Base-by-base conservation (phyloP, 805 yeast genomes). In the Torulaspora maleeae region DNA sequence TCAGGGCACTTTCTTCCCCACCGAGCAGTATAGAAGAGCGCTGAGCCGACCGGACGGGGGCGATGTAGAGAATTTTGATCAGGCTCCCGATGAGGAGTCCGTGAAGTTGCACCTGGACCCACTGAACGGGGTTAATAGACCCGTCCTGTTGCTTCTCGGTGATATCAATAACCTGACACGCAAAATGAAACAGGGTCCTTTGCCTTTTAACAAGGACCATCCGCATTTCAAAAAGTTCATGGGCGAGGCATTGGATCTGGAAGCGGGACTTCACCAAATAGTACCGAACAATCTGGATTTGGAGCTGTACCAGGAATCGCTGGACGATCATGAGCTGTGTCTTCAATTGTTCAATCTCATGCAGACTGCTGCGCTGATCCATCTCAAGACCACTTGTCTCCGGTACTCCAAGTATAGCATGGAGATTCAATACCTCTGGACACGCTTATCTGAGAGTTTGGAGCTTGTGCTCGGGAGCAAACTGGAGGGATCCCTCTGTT, bases 401-500 rank as follows among this genome's bases (percentile, higher is more conserved):
- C 43, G 48, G 25, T 48, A 41, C 19, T 32, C 38, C 10, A 54
- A 48, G 20, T 44, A 45, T 1, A 72, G 82, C 27, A 60, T 83
- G 41, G 87, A 82, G 49, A 75, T 83, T 36, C 88, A 81, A 51
- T 71, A 75, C 27, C 65, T 85, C 35, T 70, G 76, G 27, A 71
- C 71, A 41, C 80, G 79, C 50, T 67, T 84, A 43, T 56, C 75
- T 20, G 71, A 76, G 43, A 73, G 83, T 46, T 63, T 86, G 19
- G 86, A 82, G 52, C 71, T 77, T 2, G 72, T 85, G 4, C 57
- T 86, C 29, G 86, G 78, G 2, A 72, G 91, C 0, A 74, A 78
- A 1, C 82, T 84, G 35, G 89, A 85, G 56, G 81, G 86, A 3
- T 78, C 83, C 1, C 62, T 85, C 12, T 82, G 85, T 32, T 86